phyloP scores from a whole-genome alignment of 2,329 filamentous ascomycete species.

The Trichophaea hybrida region DNA sequence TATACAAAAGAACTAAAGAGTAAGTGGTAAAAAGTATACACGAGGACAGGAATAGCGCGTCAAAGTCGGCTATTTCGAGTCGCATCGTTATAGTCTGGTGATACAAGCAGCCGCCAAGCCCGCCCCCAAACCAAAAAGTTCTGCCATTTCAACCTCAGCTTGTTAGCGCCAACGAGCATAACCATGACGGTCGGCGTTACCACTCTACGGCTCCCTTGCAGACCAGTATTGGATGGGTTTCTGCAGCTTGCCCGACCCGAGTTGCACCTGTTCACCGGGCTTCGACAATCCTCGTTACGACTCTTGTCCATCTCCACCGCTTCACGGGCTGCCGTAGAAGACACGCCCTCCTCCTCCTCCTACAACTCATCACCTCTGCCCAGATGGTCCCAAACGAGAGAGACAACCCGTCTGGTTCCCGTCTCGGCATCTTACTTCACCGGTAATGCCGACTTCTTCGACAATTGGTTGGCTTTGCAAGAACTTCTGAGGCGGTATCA shows the following conservation, averaged over 20 bases:
- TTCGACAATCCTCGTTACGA: neutral
- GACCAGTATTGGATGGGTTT: neutral
- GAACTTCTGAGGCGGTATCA: conserved; percentile 57
- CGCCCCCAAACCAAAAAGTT: neutral
- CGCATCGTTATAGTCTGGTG: neutral
- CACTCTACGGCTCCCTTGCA: neutral
- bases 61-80: neutral
- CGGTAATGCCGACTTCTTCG: conserved; percentile 68
- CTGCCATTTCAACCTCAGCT: neutral
- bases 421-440: conserved; percentile 91
- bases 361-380: neutral
- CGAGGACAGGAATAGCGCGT: neutral
- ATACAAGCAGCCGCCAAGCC: neutral
- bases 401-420: conserved; percentile 57
- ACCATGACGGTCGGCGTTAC: conserved; percentile 1
- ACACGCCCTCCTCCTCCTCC: neutral
- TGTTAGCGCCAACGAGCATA: neutral
- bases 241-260: neutral
- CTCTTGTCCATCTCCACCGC: neutral
- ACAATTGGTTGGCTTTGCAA: conserved; percentile 62
- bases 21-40: no score
- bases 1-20: no score
- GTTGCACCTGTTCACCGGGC: neutral
- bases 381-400: neutral
- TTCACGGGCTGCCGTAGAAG: neutral